Conservation (phyloP, 495 filamentous ascomycete genomes). For the Clavariopsis aquatica region DNA sequence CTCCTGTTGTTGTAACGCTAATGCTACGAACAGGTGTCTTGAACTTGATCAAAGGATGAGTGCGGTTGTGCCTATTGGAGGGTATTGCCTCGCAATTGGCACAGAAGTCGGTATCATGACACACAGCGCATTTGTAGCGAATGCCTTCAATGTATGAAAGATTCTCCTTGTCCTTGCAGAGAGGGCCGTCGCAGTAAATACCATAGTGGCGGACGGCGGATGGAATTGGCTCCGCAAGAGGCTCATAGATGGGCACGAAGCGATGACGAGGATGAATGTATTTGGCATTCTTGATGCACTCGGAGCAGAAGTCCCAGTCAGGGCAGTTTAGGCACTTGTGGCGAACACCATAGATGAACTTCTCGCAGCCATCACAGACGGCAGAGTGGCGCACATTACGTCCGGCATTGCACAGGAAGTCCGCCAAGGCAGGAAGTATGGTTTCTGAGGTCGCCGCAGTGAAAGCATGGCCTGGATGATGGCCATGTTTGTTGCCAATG, state of each 20-base stretch:
- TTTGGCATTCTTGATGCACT: conserved; percentile 65
- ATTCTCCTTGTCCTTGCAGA: conserved; percentile 65
- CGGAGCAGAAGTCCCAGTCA: conserved; percentile 94
- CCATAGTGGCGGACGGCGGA: conserved; percentile 62
- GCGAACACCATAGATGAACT: conserved; percentile 82
- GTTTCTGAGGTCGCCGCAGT: conserved; percentile 60
- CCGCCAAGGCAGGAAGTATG: conserved; percentile 56
- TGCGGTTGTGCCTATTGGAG: conserved; percentile 81
- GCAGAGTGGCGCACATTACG: conserved; percentile 80
- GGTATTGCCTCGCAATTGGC: conserved; percentile 89
- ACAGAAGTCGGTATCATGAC: conserved; percentile 95
- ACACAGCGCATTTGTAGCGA: conserved; percentile 97
- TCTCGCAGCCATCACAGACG: conserved; percentile 93
- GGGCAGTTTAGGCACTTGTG: conserved; percentile 98
- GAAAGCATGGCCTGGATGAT: conserved; percentile 89
- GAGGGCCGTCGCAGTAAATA: conserved; percentile 93
- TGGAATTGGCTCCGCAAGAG: conserved; percentile 59
- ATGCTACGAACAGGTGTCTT: conserved; percentile 91
- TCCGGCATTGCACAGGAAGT: conserved; percentile 71
- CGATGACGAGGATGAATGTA: conserved; percentile 80
- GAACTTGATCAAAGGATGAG: conserved; percentile 95
- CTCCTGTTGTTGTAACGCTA: conserved; percentile 78
- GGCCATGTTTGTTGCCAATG: conserved; percentile 74
- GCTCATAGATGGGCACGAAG: conserved; percentile 85
- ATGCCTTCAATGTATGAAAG: conserved; percentile 75